Evolutionary conservation across 1,284 basidiomycete genomes (phyloP).

Genomic region (Leccinum brunneo-olivaceum): DNA sequence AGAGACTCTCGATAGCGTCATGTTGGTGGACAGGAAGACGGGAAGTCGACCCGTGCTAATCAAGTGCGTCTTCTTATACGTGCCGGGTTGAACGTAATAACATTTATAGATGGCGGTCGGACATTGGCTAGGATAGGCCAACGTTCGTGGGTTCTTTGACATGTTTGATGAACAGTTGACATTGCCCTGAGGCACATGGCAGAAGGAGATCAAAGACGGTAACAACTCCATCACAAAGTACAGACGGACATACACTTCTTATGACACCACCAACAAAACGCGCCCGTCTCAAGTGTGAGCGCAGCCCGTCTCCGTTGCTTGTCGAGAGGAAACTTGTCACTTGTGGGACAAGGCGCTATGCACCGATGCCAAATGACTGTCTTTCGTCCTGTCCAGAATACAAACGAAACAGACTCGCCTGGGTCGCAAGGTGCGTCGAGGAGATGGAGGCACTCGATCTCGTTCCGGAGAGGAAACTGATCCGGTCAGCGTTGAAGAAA

Average conservation of each 20-base stretch:
- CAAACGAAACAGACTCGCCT: constrained; percentile 20
- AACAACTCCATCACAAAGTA: no score
- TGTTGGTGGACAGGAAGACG: constrained; percentile 6
- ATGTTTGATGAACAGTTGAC: no score
- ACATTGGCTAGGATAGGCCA: constrained; percentile 15
- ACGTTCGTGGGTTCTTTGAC: constrained; percentile 26
- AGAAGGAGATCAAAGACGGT: no score
- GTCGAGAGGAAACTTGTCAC: constrained; percentile 19
- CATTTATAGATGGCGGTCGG: neutral
- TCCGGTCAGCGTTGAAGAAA: constrained; percentile 19
- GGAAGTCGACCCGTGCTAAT: neutral
- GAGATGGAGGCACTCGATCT: constrained; percentile 20
- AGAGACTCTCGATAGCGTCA: constrained; percentile 49
- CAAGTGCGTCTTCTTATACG: constrained; percentile 14
- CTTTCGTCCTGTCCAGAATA: constrained; percentile 15
- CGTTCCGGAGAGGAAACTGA: constrained; percentile 18
- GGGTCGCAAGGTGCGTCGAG: constrained; percentile 15
- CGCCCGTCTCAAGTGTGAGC: constrained; percentile 18
- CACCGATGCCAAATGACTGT: constrained; percentile 25
- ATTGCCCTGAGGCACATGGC: no score
- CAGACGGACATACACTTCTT: no score
- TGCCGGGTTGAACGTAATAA: neutral
- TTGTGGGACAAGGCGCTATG: constrained; percentile 23
- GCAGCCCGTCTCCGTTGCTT: constrained; percentile 13
- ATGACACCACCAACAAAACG: no score